phyloP scores from a whole-genome alignment of 1,284 basidiomycete species.

The Moniliophthora roreri region DNA sequence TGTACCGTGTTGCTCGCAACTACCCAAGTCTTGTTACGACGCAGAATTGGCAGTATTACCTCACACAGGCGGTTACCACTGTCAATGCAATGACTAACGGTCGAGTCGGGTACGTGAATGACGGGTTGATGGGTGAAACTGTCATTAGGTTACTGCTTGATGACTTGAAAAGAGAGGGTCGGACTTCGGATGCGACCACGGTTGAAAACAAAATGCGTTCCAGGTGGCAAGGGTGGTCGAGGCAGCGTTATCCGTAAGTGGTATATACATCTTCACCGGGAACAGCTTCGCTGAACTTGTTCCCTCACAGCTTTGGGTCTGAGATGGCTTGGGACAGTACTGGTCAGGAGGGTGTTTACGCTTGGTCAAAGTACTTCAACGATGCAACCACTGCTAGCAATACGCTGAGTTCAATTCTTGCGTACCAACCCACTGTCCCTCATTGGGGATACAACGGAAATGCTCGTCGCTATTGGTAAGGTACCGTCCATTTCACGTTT shows the following conservation, averaged over 20 bases:
- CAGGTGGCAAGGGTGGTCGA: conserved; percentile 45
- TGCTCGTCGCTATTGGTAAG: conserved; percentile 55
- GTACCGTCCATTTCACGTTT: not conserved
- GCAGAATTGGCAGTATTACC: conserved; percentile 56
- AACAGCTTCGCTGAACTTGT: not conserved
- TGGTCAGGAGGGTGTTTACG: conserved; percentile 58
- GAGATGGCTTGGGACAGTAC: conserved; percentile 68
- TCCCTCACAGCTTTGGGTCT: conserved; percentile 45
- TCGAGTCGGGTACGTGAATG: conserved; percentile 43
- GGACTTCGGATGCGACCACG: conserved; percentile 46
- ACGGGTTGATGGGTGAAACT: conserved; percentile 61
- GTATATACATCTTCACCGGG: not conserved
- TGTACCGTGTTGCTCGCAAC: conserved; percentile 59
- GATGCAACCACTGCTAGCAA: conserved; percentile 51
- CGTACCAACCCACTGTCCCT: conserved; percentile 55
- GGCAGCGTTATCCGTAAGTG: conserved; percentile 50
- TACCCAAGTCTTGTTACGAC: conserved; percentile 48
- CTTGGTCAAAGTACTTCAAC: conserved; percentile 57
- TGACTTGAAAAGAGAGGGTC: conserved; percentile 54
- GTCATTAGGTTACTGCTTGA: conserved; percentile 47
- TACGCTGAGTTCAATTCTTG: conserved; percentile 55
- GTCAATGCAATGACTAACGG: conserved; percentile 48
- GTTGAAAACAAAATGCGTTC: conserved; percentile 48
- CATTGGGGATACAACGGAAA: conserved; percentile 67
- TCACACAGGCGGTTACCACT: conserved; percentile 55